phyloP scores from a whole-genome alignment of 1,139 yeast species.

The Yamadazyma atmosphaerica region DNA sequence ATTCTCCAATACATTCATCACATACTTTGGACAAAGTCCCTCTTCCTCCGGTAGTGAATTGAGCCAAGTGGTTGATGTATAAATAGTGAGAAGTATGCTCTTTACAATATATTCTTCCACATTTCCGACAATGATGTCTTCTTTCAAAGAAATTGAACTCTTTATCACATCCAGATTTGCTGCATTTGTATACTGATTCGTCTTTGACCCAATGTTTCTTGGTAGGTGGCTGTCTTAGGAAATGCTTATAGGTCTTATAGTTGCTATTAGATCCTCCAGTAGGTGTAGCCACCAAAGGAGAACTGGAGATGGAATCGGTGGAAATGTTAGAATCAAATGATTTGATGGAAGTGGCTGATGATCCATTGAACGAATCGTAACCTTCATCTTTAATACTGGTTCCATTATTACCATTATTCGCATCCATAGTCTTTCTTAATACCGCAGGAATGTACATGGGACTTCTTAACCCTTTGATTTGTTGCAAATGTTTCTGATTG shows the following conservation, averaged over 20 bases:
- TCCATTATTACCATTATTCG: slow-evolving; percentile 5
- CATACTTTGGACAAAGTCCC: slow-evolving; percentile 81
- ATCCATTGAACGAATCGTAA: slow-evolving; percentile 18
- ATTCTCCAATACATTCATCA: slow-evolving; percentile 68
- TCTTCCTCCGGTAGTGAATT: slow-evolving; percentile 72
- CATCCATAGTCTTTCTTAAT: slow-evolving; percentile 49
- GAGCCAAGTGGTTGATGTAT: slow-evolving; percentile 67
- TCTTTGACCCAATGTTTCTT: slow-evolving; percentile 82
- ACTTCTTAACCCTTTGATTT: slow-evolving; percentile 70
- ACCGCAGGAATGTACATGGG: slow-evolving; percentile 93
- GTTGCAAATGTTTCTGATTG: slow-evolving; percentile 34
- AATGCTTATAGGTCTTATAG: slow-evolving; percentile 27
- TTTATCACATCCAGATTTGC: slow-evolving; percentile 56
- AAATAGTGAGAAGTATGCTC: slow-evolving; percentile 57
- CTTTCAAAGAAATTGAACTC: slow-evolving; percentile 76
- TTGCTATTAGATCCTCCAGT: too few relatives aligned
- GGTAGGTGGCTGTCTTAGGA: slow-evolving; percentile 51
- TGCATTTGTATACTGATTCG: slow-evolving; percentile 59
- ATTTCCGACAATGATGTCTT: slow-evolving; percentile 90
- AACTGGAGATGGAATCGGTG: slow-evolving; percentile 26
- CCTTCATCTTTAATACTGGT: slow-evolving; percentile 5
- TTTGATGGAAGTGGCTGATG: slow-evolving; percentile 28
- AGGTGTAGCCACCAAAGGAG: slow-evolving; percentile 7
- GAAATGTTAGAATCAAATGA: slow-evolving; percentile 40
- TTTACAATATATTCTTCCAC: slow-evolving; percentile 89